Base-by-base conservation (phyloP, 2,329 filamentous ascomycete genomes). In the Fusarium incarnatum region DNA sequence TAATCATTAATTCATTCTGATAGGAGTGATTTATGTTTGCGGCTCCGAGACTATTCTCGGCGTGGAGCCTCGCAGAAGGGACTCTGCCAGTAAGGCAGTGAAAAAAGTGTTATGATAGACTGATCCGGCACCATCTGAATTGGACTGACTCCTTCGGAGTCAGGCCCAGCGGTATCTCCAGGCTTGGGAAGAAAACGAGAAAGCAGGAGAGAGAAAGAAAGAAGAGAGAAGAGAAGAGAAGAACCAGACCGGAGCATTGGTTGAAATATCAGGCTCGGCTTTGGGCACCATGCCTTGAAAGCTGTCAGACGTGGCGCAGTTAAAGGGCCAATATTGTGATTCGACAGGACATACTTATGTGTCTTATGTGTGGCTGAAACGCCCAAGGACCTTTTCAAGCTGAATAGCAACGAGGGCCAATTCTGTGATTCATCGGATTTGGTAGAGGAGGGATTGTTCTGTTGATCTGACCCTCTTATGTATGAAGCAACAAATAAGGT, bases 321-420 rank as follows among this genome's bases (percentile, higher is more conserved):
- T 16, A 8, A 9, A 60, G 32, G 57, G 57, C 41, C 32, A 47
- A 40, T 60, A 45, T 25, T 40, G 18, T 60, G 52, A 57, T 60
- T 57, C 16, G 50, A 1, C 25, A 7, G 22, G 7, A 0, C 18
- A 46, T 27, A 3, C 4, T 2, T 13, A 5, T 23, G 16, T 18
- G 5, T 34, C 32, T 30, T 5, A 15, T 3, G 2, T 23, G 30
- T 20, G 23, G 28, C 28, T 59, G 49, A 27, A 8, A 27, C 20
- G 20, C 5, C n/a, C 12, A 8, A 4, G 22, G 2, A n/a, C 4
- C 2, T 0, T 22, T 20, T 16, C 41, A 42, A 41, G 2, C 16
- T 11, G 42, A 4, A 28, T 22, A n/a, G 12, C 13, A 5, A 9
- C 2, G 10, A 13, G 53, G 32, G 57, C 53, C 57, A 25, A 23